Percentiles rank a stretch among this genome's conserved stretches.
These are phyloP conservation scores for Vitis riparia DNA, from an alignment of 164 flowering plant genomes.

Conservation along the genomic window DNA sequence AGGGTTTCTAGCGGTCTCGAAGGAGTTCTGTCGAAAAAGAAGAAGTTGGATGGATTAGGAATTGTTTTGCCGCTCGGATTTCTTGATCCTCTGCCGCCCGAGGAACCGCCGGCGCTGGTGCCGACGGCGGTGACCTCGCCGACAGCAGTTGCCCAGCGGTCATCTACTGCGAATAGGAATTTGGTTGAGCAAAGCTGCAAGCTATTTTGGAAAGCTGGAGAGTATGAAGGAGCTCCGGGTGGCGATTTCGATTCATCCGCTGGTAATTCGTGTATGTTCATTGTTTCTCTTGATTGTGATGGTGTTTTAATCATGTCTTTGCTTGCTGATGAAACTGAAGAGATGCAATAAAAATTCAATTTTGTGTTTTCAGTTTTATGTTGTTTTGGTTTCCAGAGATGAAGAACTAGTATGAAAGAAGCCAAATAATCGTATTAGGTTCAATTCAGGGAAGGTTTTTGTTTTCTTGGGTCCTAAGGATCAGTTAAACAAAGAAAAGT, in stretches of 20 bases:
- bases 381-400: no score
- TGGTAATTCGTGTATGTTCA: no score
- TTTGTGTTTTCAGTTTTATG: no score
- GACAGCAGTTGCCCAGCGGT: background rate
- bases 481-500: no score
- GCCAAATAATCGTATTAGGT: no score
- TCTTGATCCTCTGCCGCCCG: constrained; percentile 30
- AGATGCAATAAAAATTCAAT: no score
- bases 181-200: constrained; percentile 22
- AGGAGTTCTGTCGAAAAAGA: constrained; percentile 7
- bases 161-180: background rate
- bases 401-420: no score
- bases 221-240: constrained; percentile 54
- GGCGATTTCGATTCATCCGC: constrained; percentile 23
- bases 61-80: constrained; percentile 32
- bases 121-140: constrained; percentile 7
- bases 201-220: constrained; percentile 98
- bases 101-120: constrained; percentile 6
- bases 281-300: no score
- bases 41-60: constrained; percentile 16
- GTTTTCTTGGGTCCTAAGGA: no score
- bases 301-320: no score
- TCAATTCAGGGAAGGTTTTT: no score
- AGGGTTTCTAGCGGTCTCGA: constrained; percentile 2
- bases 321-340: no score